Conservation (phyloP, 2,329 filamentous ascomycete genomes). For the Colletotrichum somersetense region DNA sequence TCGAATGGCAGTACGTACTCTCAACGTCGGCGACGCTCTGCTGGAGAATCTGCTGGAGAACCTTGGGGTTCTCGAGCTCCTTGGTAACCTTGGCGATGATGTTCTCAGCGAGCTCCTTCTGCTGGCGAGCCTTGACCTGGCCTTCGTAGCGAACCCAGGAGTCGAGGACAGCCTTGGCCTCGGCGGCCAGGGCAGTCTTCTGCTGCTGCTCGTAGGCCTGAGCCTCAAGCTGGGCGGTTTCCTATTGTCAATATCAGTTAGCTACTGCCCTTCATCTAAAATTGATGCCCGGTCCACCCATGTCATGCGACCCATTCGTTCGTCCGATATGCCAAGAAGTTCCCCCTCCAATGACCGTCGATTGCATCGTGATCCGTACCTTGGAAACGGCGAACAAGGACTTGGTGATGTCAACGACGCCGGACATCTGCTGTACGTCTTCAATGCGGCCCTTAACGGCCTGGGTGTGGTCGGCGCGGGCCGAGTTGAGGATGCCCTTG, state of each 20-base stretch:
- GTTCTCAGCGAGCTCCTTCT: slow-evolving; percentile 92
- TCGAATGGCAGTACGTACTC: slow-evolving; percentile 67
- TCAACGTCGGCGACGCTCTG: slow-evolving; percentile 97
- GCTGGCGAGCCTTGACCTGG: slow-evolving; percentile 99
- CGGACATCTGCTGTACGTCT: slow-evolving; percentile 92
- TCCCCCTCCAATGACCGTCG: not conserved
- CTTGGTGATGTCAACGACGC: slow-evolving; percentile 98
- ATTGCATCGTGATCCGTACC: slow-evolving; percentile 65
- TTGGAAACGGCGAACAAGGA: slow-evolving; percentile 97
- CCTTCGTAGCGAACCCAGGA: slow-evolving; percentile 99
- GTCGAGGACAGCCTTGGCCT: slow-evolving; percentile 96
- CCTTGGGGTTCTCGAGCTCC: slow-evolving; percentile 98
- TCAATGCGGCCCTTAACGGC: slow-evolving; percentile 95
- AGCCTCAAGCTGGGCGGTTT: slow-evolving; percentile 96
- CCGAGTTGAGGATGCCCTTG: slow-evolving; percentile 93
- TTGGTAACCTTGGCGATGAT: slow-evolving; percentile 98
- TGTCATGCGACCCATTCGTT: not conserved
- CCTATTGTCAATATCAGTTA: slow-evolving; percentile 65
- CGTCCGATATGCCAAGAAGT: slow-evolving; percentile 2
- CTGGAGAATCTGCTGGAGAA: slow-evolving; percentile 96
- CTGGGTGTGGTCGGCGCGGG: slow-evolving; percentile 92
- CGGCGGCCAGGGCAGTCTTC: slow-evolving; percentile 88
- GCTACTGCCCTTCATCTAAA: slow-evolving; percentile 3
- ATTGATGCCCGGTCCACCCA: not conserved
- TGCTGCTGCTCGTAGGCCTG: slow-evolving; percentile 98